phyloP scores from a whole-genome alignment of 352 stramenopile genomes.

The Phytophthora cajani region DNA sequence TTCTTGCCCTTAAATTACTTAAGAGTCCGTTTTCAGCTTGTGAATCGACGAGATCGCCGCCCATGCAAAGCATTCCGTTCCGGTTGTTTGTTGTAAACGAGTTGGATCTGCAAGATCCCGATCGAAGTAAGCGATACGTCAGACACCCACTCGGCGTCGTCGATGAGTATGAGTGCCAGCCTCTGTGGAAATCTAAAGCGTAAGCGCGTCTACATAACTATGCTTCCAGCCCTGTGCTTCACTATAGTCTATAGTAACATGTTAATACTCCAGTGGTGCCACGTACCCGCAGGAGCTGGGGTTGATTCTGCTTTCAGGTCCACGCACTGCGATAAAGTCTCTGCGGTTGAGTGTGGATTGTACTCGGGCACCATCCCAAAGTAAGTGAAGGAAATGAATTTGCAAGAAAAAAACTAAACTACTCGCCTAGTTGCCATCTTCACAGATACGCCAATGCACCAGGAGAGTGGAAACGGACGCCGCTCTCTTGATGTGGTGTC shows the following conservation, averaged over 20 bases:
- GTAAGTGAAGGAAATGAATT: slow-evolving; percentile 10
- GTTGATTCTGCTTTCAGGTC: slow-evolving; percentile 36
- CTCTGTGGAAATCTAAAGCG: slow-evolving; percentile 32
- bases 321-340: slow-evolving; percentile 15
- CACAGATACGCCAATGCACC: slow-evolving; percentile 14
- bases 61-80: slow-evolving; percentile 36
- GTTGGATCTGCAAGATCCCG: slow-evolving; percentile 25
- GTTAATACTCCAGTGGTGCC: slow-evolving; percentile 10
- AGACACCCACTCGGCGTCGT: slow-evolving; percentile 23
- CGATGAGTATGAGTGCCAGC: slow-evolving; percentile 11
- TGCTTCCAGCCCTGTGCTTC: neutral
- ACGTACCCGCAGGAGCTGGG: slow-evolving; percentile 38
- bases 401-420: neutral
- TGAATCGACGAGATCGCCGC: neutral
- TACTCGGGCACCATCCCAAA: slow-evolving; percentile 15
- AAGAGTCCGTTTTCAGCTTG: slow-evolving; percentile 3
- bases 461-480: neutral
- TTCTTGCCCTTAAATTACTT: slow-evolving; percentile 5
- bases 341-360: slow-evolving; percentile 14
- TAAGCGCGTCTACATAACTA: slow-evolving; percentile 8
- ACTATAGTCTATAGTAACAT: neutral
- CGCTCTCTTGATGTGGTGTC: slow-evolving; percentile 34
- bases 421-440: slow-evolving; percentile 28
- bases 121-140: slow-evolving; percentile 4
- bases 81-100: slow-evolving; percentile 31